Evolutionary conservation across 805 yeast genomes (phyloP).

Genomic region (Metschnikowia gelsemii): DNA sequence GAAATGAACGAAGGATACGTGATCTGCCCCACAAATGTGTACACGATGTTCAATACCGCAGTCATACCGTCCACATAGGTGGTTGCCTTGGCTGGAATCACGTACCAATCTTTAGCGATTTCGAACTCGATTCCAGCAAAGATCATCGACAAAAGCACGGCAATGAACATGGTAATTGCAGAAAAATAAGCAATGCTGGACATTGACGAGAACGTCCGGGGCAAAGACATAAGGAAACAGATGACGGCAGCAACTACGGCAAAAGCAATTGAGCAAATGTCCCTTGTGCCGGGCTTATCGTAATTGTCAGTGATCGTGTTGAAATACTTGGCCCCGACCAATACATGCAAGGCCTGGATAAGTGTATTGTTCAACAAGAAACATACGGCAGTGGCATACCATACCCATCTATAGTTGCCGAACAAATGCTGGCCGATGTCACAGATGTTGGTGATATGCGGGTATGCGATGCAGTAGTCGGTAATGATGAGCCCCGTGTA

Average conservation of each 20-base stretch:
- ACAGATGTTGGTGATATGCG: constrained; percentile 51
- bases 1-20: constrained; percentile 62
- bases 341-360: constrained; percentile 58
- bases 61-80: constrained; percentile 53
- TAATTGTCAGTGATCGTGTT: constrained; percentile 51
- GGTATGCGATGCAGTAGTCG: constrained; percentile 54
- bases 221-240: constrained; percentile 52
- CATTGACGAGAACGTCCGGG: constrained; percentile 55
- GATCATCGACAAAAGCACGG: constrained; percentile 51
- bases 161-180: constrained; percentile 57
- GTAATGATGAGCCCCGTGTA: constrained; percentile 57
- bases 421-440: constrained; percentile 60
- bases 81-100: constrained; percentile 48
- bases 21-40: constrained; percentile 64
- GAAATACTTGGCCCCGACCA: constrained; percentile 59
- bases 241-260: constrained; percentile 48
- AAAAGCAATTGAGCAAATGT: constrained; percentile 52
- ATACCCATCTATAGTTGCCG: constrained; percentile 50
- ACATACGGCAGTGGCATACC: constrained; percentile 57
- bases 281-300: constrained; percentile 20
- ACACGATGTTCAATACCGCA: constrained; percentile 58
- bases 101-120: constrained; percentile 34
- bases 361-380: constrained; percentile 55
- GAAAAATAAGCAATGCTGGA: constrained; percentile 52
- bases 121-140: constrained; percentile 51